These are phyloP conservation scores for Peziza echinospora DNA, from an alignment of 495 filamentous ascomycete species.

Conservation along the genomic window DNA sequence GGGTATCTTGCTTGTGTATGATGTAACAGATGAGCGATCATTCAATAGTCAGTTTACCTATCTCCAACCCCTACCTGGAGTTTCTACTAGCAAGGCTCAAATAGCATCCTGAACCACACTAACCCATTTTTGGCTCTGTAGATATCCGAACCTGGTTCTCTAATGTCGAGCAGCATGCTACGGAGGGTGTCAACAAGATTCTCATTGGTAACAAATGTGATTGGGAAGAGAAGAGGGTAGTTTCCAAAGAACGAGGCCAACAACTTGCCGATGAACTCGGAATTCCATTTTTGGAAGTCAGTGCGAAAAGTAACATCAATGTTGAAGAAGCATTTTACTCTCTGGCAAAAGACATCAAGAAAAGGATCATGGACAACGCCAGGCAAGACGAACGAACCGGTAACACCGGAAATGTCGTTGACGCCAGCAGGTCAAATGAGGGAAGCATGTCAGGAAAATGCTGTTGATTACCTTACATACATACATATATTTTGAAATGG, in stretches of 20 bases:
- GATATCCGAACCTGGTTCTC: conserved; percentile 99
- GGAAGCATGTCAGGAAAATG: conserved; percentile 55
- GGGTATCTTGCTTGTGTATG: conserved; percentile 95
- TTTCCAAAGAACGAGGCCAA: conserved; percentile 84
- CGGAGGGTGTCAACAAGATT: conserved; percentile 98
- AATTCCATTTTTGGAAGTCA: conserved; percentile 96
- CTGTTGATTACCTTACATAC: too few relatives aligned
- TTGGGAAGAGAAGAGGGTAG: conserved; percentile 95
- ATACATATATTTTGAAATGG: too few relatives aligned
- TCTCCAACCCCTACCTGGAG: not conserved
- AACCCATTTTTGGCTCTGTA: conserved; percentile 19
- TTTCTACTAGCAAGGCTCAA: not conserved
- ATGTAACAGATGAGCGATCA: conserved; percentile 90
- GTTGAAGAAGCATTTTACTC: conserved; percentile 97
- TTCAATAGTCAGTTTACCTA: conserved; percentile 65
- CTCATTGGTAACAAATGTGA: conserved; percentile 99
- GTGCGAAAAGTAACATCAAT: conserved; percentile 97
- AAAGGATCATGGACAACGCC: conserved; percentile 67
- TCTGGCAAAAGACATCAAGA: conserved; percentile 94
- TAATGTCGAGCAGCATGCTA: conserved; percentile 97
- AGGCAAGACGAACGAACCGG: conserved; percentile 48
- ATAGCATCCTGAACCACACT: not conserved
- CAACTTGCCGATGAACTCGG: conserved; percentile 85
- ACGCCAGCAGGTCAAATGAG: conserved; percentile 34
- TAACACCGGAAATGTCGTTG: conserved; percentile 50